Evolutionary conservation across 768 basidiomycete species (phyloP), one percentile per base, ranked within the genome.

Genomic region (Amanita brunnescens): DNA sequence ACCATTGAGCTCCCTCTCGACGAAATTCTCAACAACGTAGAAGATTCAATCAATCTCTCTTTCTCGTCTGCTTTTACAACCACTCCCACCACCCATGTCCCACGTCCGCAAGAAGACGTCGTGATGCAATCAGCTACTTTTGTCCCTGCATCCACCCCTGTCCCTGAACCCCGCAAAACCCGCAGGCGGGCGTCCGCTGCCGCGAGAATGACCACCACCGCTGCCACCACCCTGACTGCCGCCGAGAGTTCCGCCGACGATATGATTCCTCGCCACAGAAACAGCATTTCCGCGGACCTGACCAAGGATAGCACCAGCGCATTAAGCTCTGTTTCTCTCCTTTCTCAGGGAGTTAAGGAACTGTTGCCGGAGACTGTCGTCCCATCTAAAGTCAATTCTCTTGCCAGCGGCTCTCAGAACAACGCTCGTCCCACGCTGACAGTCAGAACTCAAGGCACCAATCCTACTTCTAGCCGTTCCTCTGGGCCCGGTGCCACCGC

Each of bases 1-100:
- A 91, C 90, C 38, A 90, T 91, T 60, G 88, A 91, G 62, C 79
- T 91, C 23, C 83, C 85, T 4, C 77, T 91, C n/a, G 88, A 92
- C 57, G 88, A 92, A 55, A 74, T 91, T 53, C 76, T 91, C 54
- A 73, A 75, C 55, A 67, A 67, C 48, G 71, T 73, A 59, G 80
- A 74, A 30, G 33, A 43, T 43, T 37, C 20, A 58, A 60, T 29
- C 69, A 70, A 51, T 59, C 67, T 41, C 54, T 62, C 55, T 60
- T 38, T 47, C 26, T 24, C 57, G 40, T 50, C 61, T 34, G 35
- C 51, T 40, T 54, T 54, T 40, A 52, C 58, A 21, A 52, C 52
- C 39, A 50, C 61, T 45, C 51, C 63, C 40, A 49, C 59, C 32
- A 6, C 41, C 12, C 16, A 18, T 21, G 32, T 35, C 42, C n/a